A percentile compares a stretch with the other conserved stretches of the same genome.
Evolutionary conservation across 2,329 filamentous ascomycete genomes (phyloP).

Genomic region (Bisporella sp.): DNA sequence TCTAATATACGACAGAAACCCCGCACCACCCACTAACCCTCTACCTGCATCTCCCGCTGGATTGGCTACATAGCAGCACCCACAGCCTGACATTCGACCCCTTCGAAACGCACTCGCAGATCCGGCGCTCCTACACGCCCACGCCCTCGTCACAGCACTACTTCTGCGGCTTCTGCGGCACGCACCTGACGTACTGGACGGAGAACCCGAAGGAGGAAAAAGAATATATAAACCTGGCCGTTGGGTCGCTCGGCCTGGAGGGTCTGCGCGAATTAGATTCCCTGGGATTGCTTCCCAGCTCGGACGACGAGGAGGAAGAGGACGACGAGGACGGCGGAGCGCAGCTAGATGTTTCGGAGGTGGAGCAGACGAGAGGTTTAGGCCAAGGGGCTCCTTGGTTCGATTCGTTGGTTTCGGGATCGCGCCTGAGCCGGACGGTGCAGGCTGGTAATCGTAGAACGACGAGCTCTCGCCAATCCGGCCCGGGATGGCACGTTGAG

Average conservation of each 20-base stretch:
- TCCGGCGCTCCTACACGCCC: constrained; percentile 55
- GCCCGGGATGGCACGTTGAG: constrained; percentile 50
- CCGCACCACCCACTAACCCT: background rate
- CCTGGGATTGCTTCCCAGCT: constrained; percentile 60
- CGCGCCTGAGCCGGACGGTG: background rate
- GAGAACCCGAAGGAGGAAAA: constrained; percentile 65
- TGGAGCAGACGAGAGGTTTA: constrained; percentile 20
- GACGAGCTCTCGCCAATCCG: no score
- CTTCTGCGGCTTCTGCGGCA: constrained; percentile 91
- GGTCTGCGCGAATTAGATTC: constrained; percentile 70
- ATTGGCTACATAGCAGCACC: no score
- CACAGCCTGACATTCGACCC: no score
- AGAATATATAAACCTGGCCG: constrained; percentile 71
- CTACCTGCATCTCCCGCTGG: constrained; percentile 47
- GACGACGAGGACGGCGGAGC: constrained; percentile 26
- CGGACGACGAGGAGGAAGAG: constrained; percentile 29
- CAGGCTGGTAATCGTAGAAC: background rate
- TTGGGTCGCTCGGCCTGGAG: constrained; percentile 68
- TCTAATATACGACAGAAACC: constrained; percentile 27
- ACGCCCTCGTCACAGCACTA: constrained; percentile 71
- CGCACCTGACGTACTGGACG: constrained; percentile 76
- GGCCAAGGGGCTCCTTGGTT: constrained; percentile 70
- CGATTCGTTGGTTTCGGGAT: constrained; percentile 58
- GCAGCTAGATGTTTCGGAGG: constrained; percentile 15
- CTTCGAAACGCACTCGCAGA: no score